Evolutionary conservation across 495 filamentous ascomycete species (phyloP).

Genomic region (Xylaria longipes): DNA sequence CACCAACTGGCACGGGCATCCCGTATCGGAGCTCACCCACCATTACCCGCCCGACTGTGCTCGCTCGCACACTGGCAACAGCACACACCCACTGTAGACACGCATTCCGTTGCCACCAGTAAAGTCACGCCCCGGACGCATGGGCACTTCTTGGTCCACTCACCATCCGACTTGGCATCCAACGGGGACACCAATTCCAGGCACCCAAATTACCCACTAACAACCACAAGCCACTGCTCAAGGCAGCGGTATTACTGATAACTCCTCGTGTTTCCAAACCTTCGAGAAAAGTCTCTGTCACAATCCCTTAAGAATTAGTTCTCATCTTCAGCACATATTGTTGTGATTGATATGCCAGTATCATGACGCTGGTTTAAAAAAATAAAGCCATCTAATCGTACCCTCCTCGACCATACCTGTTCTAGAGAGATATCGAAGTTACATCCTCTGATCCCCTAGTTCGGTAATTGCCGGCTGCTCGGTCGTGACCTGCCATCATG

Average conservation of each 20-base stretch:
- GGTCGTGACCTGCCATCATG: constrained; percentile 41
- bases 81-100: not conserved
- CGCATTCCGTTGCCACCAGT: not conserved
- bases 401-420: not conserved
- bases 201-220: constrained; percentile 26
- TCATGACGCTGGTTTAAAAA: constrained; percentile 2
- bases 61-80: not conserved
- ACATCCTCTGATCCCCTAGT: not conserved
- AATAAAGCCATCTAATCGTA: not conserved
- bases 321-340: not conserved
- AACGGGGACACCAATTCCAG: constrained; percentile 2
- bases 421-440: constrained; percentile 3
- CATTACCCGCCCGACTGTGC: not conserved
- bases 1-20: not conserved
- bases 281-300: not conserved
- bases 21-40: not conserved
- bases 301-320: not conserved
- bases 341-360: not conserved
- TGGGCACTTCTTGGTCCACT: constrained; percentile 8
- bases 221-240: constrained; percentile 15
- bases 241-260: constrained; percentile 25
- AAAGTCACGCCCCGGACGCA: not conserved
- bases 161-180: constrained; percentile 7
- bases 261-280: not conserved
- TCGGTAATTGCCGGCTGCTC: not conserved